These are phyloP conservation scores for Platanthera guangdongensis DNA, from an alignment of 106 monocot genomes.

Conservation along the genomic window DNA sequence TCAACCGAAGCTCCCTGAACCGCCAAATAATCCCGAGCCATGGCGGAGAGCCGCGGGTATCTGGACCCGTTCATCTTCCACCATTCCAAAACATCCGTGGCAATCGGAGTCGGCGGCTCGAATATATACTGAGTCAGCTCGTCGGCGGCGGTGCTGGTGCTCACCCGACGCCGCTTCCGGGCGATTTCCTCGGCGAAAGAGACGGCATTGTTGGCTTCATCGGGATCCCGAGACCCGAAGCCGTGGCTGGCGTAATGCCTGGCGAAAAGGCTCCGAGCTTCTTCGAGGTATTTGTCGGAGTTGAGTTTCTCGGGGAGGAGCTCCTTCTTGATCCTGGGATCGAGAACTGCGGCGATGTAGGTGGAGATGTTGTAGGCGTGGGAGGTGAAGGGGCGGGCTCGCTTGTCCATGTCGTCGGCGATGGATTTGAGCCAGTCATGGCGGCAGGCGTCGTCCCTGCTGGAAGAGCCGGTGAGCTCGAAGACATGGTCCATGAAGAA, in stretches of 20 bases:
- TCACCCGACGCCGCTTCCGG: slow-evolving; percentile 57
- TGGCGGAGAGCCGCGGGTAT: slow-evolving; percentile 70
- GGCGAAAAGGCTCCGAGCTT: slow-evolving; percentile 55
- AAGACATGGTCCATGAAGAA: slow-evolving; percentile 91
- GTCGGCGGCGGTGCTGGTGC: slow-evolving; percentile 28
- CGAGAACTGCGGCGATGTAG: slow-evolving; percentile 72
- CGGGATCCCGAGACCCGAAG: slow-evolving; percentile 5
- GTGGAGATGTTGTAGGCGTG: slow-evolving; percentile 56
- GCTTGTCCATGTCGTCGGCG: slow-evolving; percentile 57
- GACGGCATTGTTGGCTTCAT: slow-evolving; percentile 32
- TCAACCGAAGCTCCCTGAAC: slow-evolving; percentile 66
- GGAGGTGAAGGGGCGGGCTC: slow-evolving; percentile 24
- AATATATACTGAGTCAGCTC: slow-evolving; percentile 75
- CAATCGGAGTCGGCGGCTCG: slow-evolving; percentile 59
- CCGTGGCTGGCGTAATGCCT: slow-evolving; percentile 35
- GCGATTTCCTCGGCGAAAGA: slow-evolving; percentile 93
- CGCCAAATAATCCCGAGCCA: slow-evolving; percentile 81
- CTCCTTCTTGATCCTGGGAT: slow-evolving; percentile 84
- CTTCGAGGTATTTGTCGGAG: slow-evolving; percentile 70
- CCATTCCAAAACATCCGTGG: slow-evolving; percentile 71
- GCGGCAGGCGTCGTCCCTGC: slow-evolving; percentile 6
- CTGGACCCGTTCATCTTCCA: slow-evolving; percentile 66
- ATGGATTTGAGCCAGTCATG: slow-evolving; percentile 77
- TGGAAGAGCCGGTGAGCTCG: slow-evolving; percentile 32
- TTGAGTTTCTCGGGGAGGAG: slow-evolving; percentile 74